These are phyloP conservation scores for Rhodotorula sp. DNA, from an alignment of 1,284 basidiomycete species.

Conservation along the genomic window DNA sequence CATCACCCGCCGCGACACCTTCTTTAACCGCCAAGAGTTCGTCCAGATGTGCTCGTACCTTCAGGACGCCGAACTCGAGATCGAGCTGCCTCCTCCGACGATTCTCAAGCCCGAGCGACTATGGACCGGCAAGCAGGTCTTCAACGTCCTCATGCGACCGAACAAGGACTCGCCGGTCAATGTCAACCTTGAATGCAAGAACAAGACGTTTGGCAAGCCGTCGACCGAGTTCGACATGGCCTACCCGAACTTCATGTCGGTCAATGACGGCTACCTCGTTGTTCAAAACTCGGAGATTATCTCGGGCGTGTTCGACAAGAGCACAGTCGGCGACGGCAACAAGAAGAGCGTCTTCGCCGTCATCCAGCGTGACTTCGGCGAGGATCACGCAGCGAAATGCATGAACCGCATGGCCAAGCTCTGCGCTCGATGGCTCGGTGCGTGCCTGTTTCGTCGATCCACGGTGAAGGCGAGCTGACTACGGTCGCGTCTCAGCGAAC, in stretches of 20 bases:
- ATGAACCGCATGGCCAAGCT: conserved; percentile 97
- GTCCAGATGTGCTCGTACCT: conserved; percentile 96
- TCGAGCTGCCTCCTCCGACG: conserved; percentile 91
- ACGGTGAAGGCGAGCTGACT: not conserved
- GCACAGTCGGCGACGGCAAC: conserved; percentile 96
- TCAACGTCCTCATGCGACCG: conserved; percentile 93
- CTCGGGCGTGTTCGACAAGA: conserved; percentile 99
- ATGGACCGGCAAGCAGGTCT: conserved; percentile 99
- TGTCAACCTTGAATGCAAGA: conserved; percentile 96
- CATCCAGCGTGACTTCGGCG: conserved; percentile 94
- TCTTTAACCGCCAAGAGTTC: conserved; percentile 92
- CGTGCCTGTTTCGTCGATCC: conserved; percentile 43
- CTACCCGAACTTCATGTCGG: conserved; percentile 75
- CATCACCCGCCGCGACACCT: conserved; percentile 86
- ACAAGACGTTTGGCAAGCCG: conserved; percentile 87
- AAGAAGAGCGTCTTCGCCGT: conserved; percentile 99
- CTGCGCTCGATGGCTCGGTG: conserved; percentile 89
- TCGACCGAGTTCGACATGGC: conserved; percentile 29
- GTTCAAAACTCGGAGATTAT: conserved; percentile 98
- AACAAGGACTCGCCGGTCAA: conserved; percentile 78
- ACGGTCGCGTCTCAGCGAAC: conserved; percentile 63
- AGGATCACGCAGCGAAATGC: conserved; percentile 87
- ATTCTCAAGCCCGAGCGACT: conserved; percentile 89
- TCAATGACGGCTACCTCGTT: conserved; percentile 97
- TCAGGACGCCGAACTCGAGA: conserved; percentile 83